Conservation (phyloP, 108 stramenopile species). For the Asterionellopsis glacialis region DNA sequence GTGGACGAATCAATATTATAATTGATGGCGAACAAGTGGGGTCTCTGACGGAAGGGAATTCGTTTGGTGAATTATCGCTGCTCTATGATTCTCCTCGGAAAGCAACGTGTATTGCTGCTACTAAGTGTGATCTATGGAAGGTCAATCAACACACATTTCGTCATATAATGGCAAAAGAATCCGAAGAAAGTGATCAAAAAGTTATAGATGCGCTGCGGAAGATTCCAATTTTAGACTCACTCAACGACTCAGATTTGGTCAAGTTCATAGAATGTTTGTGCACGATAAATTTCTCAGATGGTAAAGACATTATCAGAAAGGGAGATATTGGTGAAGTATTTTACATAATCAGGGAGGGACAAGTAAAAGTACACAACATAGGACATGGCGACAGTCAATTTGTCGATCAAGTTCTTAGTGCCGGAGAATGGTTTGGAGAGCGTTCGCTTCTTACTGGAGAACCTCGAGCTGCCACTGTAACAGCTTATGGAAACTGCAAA, state of each 20-base stretch:
- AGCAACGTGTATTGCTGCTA: slow-evolving; percentile 75
- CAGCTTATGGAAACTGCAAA: slow-evolving; percentile 43
- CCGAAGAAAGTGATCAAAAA: slow-evolving; percentile 32
- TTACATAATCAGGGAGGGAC: slow-evolving; percentile 78
- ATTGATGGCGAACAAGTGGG: slow-evolving; percentile 68
- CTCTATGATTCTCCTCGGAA: slow-evolving; percentile 92
- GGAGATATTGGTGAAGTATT: slow-evolving; percentile 78
- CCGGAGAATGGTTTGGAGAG: slow-evolving; percentile 89
- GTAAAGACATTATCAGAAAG: slow-evolving; percentile 57
- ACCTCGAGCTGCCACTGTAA: slow-evolving; percentile 69
- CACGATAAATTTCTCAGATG: slow-evolving; percentile 35
- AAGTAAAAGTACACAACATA: slow-evolving; percentile 64
- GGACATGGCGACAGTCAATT: slow-evolving; percentile 47
- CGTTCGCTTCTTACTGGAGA: slow-evolving; percentile 88
- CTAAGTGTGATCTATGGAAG: slow-evolving; percentile 45
- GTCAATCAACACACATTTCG: slow-evolving; percentile 81
- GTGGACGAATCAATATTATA: slow-evolving; percentile 54
- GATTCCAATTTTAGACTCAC: slow-evolving; percentile 50
- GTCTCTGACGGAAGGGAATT: slow-evolving; percentile 41
- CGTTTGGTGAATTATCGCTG: slow-evolving; percentile 92
- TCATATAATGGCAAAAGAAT: slow-evolving; percentile 56
- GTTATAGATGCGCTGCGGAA: slow-evolving; percentile 36
- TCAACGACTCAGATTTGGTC: slow-evolving; percentile 26
- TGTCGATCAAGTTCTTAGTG: slow-evolving; percentile 11
- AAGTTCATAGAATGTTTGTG: slow-evolving; percentile 50